Evolutionary conservation across 306 rosid species (phyloP).

Genomic region (Carpinus fangiana): DNA sequence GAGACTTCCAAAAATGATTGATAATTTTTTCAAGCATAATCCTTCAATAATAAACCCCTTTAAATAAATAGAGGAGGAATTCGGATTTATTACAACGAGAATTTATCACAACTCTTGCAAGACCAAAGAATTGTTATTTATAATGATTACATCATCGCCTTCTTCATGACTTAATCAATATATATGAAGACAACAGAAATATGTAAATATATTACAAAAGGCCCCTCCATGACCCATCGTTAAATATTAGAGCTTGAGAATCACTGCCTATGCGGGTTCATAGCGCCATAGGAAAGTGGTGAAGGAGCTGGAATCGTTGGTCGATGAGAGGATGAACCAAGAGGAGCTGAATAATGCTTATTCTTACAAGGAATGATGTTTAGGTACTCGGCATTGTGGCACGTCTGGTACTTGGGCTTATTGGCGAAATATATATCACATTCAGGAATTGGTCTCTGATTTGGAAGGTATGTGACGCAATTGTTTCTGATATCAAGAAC

Average conservation of each 20-base stretch:
- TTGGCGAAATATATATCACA: conserved; percentile 35
- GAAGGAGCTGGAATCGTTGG: conserved; percentile 11
- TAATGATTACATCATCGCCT: neutral
- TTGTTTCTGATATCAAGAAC: conserved; percentile 46
- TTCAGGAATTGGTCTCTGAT: conserved; percentile 36
- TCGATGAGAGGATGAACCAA: neutral
- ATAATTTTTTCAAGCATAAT: too few species aligned
- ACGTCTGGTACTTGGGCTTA: neutral
- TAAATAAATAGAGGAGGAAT: too few species aligned
- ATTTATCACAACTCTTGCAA: too few species aligned
- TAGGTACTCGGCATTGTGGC: conserved; percentile 28
- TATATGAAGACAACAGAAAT: neutral
- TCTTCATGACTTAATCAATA: neutral
- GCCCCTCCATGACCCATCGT: too few species aligned
- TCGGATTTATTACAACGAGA: too few species aligned
- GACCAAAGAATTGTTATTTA: too few species aligned
- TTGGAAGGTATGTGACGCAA: conserved; percentile 53
- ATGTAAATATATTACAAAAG: neutral
- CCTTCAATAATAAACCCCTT: too few species aligned
- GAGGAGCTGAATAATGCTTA: neutral
- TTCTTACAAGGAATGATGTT: conserved; percentile 45
- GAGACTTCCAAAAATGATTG: too few species aligned
- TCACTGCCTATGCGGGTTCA: conserved; percentile 40
- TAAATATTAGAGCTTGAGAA: neutral
- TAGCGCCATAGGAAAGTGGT: conserved; percentile 45